These are phyloP conservation scores for Pinus taeda DNA, from an alignment of 75 land plant genomes.

Conservation along the genomic window DNA sequence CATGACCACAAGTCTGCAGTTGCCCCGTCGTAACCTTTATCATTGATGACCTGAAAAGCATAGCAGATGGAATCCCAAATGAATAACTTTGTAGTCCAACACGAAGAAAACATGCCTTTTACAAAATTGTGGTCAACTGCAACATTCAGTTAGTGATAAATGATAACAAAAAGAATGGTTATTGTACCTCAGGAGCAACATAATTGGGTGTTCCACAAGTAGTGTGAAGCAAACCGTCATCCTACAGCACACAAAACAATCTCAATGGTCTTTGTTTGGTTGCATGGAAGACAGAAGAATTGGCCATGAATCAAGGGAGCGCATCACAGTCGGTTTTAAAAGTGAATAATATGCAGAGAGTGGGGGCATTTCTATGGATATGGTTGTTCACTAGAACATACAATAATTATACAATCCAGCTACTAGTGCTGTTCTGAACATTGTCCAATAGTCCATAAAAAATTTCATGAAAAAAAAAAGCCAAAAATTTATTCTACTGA, in stretches of 20 bases:
- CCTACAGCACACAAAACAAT: conserved; percentile 29
- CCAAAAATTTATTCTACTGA: not conserved
- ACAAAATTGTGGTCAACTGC: not conserved
- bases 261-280: not conserved
- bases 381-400: not conserved
- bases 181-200: conserved; percentile 84
- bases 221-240: conserved; percentile 85
- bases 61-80: not conserved
- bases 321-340: not conserved
- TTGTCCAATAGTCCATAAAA: not conserved
- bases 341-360: not conserved
- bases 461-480: not conserved
- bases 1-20: conserved; percentile 91
- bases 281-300: not conserved
- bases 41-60: conserved; percentile 54
- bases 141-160: not conserved
- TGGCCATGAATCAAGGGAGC: not conserved
- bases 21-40: conserved; percentile 84
- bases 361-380: not conserved
- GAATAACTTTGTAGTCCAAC: not conserved
- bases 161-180: not conserved
- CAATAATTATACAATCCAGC: not conserved
- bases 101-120: not conserved
- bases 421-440: not conserved
- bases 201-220: conserved; percentile 94